phyloP scores from a whole-genome alignment of 2,329 filamentous ascomycete species.

The Knufia fluminis region DNA sequence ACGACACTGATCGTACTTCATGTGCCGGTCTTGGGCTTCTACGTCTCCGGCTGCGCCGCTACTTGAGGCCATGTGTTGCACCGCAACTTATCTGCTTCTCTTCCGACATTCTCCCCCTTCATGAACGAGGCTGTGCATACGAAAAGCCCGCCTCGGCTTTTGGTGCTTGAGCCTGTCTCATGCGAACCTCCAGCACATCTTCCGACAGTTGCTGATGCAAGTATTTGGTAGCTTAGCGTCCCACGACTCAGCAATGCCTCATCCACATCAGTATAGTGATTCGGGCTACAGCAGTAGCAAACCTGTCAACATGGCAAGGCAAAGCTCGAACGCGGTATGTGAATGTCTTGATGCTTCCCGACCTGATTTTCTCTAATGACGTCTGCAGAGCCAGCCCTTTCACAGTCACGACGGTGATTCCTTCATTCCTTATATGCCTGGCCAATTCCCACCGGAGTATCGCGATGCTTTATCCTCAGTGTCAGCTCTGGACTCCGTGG shows the following conservation, averaged over 20 bases:
- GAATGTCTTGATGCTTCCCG: not conserved
- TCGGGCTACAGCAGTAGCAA: conserved; percentile 4
- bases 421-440: not conserved
- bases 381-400: not conserved
- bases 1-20: not conserved
- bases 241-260: not conserved
- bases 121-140: not conserved
- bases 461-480: not conserved
- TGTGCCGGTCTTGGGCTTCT: not conserved
- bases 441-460: not conserved
- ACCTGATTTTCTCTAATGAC: not conserved
- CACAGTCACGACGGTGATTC: not conserved
- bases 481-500: not conserved
- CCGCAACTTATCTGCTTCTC: not conserved
- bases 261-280: conserved; percentile 1
- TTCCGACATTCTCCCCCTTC: not conserved
- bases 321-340: not conserved
- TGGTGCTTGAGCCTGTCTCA: not conserved
- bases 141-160: not conserved
- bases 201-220: not conserved
- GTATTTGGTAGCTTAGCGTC: conserved; percentile 1
- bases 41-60: not conserved
- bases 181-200: not conserved
- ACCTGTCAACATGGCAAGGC: conserved; percentile 2
- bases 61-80: not conserved